Percentiles rank a stretch among this genome's conserved stretches.
These are phyloP conservation scores for Cercospora sp. DNA, from an alignment of 2,329 filamentous ascomycete genomes.

Conservation along the genomic window DNA sequence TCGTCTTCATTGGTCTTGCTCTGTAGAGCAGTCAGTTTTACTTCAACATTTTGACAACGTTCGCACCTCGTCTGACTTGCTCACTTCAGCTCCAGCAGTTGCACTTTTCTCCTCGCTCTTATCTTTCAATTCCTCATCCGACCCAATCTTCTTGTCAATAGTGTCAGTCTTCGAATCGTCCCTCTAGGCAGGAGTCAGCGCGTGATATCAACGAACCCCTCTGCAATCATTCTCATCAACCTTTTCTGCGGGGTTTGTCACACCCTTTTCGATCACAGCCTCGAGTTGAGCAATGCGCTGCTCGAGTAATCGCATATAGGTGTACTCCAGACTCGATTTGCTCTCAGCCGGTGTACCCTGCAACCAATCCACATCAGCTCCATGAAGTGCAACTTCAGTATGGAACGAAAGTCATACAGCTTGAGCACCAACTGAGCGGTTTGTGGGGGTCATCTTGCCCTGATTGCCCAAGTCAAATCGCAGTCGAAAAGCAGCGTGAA, in stretches of 20 bases:
- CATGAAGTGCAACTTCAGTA: neutral
- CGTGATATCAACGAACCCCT: neutral
- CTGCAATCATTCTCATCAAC: neutral
- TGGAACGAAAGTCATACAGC: neutral
- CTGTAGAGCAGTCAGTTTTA: neutral
- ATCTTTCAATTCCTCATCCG: neutral
- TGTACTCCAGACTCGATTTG: constrained; percentile 1
- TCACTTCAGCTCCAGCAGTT: neutral
- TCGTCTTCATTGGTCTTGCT: neutral
- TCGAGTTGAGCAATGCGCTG: constrained; percentile 13
- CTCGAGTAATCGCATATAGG: constrained; percentile 14
- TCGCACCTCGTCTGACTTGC: neutral
- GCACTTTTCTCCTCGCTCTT: neutral
- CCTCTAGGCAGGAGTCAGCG: neutral
- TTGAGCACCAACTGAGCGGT: neutral
- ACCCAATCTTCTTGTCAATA: neutral
- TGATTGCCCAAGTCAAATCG: neutral
- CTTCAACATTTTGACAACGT: neutral
- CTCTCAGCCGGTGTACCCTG: neutral
- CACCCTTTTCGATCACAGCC: neutral
- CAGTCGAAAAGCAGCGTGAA: neutral
- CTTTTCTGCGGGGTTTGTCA: neutral
- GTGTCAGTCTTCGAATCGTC: neutral
- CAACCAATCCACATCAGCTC: neutral
- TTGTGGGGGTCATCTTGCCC: neutral